A percentile compares a stretch with the other conserved stretches of the same genome.
Evolutionary conservation across 495 filamentous ascomycete genomes (phyloP).

Genomic region (Hypoxylon fragiforme): DNA sequence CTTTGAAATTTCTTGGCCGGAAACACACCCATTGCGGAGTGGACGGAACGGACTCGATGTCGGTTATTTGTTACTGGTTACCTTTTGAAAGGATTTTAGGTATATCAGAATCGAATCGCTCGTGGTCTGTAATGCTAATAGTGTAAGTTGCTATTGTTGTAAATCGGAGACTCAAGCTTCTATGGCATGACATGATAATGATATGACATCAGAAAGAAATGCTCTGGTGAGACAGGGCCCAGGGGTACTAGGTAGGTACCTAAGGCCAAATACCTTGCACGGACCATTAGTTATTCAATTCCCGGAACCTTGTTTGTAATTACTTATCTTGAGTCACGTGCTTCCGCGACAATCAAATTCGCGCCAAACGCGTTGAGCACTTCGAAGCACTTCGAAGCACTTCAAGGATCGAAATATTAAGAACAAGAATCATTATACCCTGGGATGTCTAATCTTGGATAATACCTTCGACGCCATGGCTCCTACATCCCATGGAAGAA

Average conservation of each 20-base stretch:
- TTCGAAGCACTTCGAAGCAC: too few species aligned
- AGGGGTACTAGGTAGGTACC: too few species aligned
- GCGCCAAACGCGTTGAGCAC: constrained; percentile 21
- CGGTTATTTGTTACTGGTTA: neutral
- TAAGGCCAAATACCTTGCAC: too few species aligned
- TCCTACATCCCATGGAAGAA: constrained; percentile 39
- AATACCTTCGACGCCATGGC: constrained; percentile 39
- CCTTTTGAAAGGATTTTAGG: too few species aligned
- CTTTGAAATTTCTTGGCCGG: constrained; percentile 71
- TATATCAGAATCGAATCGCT: too few species aligned
- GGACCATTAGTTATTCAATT: neutral
- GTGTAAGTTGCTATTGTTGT: neutral
- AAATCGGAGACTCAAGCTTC: neutral
- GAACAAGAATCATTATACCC: constrained; percentile 3
- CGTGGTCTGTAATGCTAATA: too few species aligned
- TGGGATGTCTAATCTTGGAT: neutral
- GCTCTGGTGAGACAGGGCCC: too few species aligned
- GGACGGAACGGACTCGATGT: neutral
- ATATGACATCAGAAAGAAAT: constrained; percentile 5
- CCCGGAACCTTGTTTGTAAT: neutral
- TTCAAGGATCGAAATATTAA: too few species aligned
- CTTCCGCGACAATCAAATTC: constrained; percentile 25
- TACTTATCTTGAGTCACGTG: constrained; percentile 20
- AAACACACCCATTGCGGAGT: constrained; percentile 68
- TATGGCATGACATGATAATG: neutral